phyloP scores from a whole-genome alignment of 1,284 basidiomycete species.

The Pyrrhoderma noxium region DNA sequence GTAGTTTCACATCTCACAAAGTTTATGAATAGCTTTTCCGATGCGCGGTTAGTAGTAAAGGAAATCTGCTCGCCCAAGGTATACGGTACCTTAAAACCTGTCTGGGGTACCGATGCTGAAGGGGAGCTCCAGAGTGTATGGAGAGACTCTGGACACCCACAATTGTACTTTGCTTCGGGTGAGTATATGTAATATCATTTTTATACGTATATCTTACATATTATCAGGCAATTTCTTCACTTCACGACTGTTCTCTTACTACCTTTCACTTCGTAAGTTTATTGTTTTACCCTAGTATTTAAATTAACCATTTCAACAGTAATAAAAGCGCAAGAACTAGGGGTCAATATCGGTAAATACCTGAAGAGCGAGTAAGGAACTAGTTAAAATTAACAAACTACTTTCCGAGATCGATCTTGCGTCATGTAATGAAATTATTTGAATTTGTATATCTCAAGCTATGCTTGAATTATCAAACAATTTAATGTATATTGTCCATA shows the following conservation, averaged over 20 bases:
- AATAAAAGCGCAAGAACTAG: constrained; percentile 4
- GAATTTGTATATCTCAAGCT: no score
- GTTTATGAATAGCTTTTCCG: constrained; percentile 24
- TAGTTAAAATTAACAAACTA: no score
- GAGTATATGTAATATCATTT: constrained; percentile 13
- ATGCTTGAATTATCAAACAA: no score
- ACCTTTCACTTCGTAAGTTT: constrained; percentile 33
- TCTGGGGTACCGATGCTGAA: constrained; percentile 42
- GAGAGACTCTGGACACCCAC: constrained; percentile 27
- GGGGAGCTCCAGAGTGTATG: constrained; percentile 37
- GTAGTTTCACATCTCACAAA: constrained; percentile 11
- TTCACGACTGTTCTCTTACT: constrained; percentile 30
- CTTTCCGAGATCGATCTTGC: no score
- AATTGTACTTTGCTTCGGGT: constrained; percentile 32
- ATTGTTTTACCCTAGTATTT: not conserved
- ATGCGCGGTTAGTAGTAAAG: constrained; percentile 28
- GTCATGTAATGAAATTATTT: no score
- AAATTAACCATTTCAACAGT: not conserved
- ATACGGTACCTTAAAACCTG: constrained; percentile 30
- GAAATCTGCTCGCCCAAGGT: constrained; percentile 32
- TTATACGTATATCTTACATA: constrained; percentile 17
- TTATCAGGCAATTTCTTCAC: constrained; percentile 29
- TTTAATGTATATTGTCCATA: no score
- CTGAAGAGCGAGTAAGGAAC: no score
- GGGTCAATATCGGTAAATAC: not conserved